A percentile compares a stretch with the other conserved stretches of the same genome.
Evolutionary conservation across 2,329 filamentous ascomycete species (phyloP).

Genomic region (Sphaceloma murrayae): DNA sequence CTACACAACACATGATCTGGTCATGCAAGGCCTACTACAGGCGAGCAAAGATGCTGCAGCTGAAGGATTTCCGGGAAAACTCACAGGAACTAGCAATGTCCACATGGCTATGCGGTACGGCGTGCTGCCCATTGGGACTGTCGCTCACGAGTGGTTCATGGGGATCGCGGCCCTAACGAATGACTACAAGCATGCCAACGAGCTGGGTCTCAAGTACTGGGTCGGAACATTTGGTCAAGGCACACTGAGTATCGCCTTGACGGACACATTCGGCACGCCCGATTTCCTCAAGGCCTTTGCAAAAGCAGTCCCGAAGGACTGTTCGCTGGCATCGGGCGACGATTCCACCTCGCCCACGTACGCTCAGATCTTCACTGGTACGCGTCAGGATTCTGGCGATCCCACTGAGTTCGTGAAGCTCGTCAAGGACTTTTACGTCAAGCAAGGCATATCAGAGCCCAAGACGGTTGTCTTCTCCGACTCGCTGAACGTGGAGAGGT

Average conservation of each 20-base stretch:
- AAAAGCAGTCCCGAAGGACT: conserved; percentile 45
- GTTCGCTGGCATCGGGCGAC: conserved; percentile 18
- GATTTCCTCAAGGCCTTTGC: conserved; percentile 80
- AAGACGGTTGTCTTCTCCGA: conserved; percentile 95
- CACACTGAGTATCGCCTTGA: conserved; percentile 78
- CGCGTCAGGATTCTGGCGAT: conserved; percentile 85
- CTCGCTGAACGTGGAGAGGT: conserved; percentile 81
- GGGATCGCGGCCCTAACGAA: conserved; percentile 84
- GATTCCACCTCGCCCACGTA: conserved; percentile 45
- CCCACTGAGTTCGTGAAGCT: conserved; percentile 67
- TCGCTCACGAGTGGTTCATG: conserved; percentile 99
- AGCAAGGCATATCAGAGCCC: conserved; percentile 62
- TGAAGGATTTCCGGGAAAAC: conserved; percentile 57
- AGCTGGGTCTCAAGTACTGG: conserved; percentile 79
- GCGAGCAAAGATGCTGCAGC: conserved; percentile 55
- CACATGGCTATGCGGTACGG: conserved; percentile 92
- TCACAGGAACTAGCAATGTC: conserved; percentile 90
- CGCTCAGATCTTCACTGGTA: conserved; percentile 71
- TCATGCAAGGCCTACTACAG: conserved; percentile 74
- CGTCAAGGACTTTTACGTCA: conserved; percentile 73
- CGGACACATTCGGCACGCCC: conserved; percentile 90
- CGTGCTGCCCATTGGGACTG: conserved; percentile 75
- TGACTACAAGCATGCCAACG: conserved; percentile 76
- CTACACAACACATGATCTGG: conserved; percentile 88
- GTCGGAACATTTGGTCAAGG: conserved; percentile 80